Percentiles rank a stretch among this genome's conserved stretches.
phyloP scores from a whole-genome alignment of 495 filamentous ascomycete genomes.

The Cryomyces minteri region DNA sequence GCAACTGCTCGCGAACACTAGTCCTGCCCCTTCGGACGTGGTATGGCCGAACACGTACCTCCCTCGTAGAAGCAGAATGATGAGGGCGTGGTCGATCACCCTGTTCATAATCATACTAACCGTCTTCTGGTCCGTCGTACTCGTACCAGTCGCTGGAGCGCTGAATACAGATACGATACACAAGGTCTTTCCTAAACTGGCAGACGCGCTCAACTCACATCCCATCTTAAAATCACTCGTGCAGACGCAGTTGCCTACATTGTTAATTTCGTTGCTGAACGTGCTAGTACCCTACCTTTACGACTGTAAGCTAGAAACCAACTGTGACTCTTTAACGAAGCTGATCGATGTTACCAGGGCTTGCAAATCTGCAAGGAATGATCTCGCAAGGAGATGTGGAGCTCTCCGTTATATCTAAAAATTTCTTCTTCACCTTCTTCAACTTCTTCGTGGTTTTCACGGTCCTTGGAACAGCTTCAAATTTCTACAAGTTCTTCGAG shows the following conservation, averaged over 20 bases:
- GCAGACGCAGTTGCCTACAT: constrained; percentile 71
- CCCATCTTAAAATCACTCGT: constrained; percentile 56
- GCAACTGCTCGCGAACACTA: constrained; percentile 64
- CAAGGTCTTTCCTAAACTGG: constrained; percentile 52
- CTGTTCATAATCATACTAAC: constrained; percentile 61
- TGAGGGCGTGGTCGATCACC: constrained; percentile 67
- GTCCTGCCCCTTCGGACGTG: constrained; percentile 75
- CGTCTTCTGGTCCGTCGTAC: constrained; percentile 74
- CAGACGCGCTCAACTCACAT: constrained; percentile 43
- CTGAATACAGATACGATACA: constrained; percentile 62
- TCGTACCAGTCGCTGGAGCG: constrained; percentile 58
- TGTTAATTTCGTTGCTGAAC: constrained; percentile 68
- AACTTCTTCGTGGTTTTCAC: constrained; percentile 96
- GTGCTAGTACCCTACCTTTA: constrained; percentile 87
- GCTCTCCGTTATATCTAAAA: constrained; percentile 88
- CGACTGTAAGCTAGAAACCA: constrained; percentile 38
- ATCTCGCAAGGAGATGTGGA: constrained; percentile 91
- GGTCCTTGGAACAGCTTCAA: constrained; percentile 65
- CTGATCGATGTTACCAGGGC: no score
- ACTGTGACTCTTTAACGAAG: no score
- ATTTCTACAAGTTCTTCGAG: constrained; percentile 46
- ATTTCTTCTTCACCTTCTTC: constrained; percentile 99
- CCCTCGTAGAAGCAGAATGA: constrained; percentile 51
- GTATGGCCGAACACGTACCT: constrained; percentile 88
- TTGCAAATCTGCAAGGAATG: constrained; percentile 44